Percentiles rank a stretch among this genome's conserved stretches.
Conservation (phyloP, 305 asterid genomes). For the Plantago coronopus region DNA sequence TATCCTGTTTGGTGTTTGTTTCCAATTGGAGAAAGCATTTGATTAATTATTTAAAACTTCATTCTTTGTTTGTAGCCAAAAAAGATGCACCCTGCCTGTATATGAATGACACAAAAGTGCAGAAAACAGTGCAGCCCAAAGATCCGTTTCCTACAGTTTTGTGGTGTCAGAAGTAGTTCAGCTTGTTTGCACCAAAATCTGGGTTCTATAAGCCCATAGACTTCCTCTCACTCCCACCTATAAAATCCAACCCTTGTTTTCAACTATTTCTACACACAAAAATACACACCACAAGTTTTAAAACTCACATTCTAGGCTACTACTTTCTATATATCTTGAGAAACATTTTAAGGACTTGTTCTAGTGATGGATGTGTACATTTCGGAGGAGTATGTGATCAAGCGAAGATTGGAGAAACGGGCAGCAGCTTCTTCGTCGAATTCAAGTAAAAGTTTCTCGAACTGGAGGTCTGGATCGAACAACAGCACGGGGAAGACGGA, state of each 20-base stretch:
- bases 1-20: no score
- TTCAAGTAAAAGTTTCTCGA: background rate
- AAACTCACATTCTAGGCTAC: background rate
- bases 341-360: no score
- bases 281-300: background rate
- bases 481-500: background rate
- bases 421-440: background rate
- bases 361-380: constrained; percentile 33
- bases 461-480: background rate
- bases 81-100: background rate
- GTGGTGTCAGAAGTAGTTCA: background rate
- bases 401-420: constrained; percentile 22
- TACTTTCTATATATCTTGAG: no score
- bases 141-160: background rate
- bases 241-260: background rate
- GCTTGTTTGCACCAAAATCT: constrained; percentile 3
- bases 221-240: background rate
- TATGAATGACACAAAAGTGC: background rate
- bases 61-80: background rate
- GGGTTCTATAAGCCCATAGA: constrained; percentile 4
- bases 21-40: background rate
- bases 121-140: background rate
- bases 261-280: no score
- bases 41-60: background rate
- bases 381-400: constrained; percentile 22